phyloP scores from a whole-genome alignment of 2,329 filamentous ascomycete genomes.

The Pseudogymnoascus sp. region DNA sequence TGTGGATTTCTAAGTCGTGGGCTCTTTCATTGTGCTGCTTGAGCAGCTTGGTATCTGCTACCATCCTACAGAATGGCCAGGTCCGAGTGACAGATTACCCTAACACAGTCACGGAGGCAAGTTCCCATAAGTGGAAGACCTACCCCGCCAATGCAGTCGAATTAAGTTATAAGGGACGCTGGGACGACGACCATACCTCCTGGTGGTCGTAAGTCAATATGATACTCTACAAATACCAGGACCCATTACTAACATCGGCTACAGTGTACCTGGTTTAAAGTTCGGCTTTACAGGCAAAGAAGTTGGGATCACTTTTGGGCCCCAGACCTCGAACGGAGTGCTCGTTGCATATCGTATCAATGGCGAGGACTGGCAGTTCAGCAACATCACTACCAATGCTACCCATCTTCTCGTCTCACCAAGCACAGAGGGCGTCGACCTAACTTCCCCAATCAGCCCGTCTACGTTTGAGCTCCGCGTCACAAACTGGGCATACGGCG shows the following conservation, averaged over 20 bases:
- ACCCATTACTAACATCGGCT: not conserved
- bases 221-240: not conserved
- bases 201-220: conserved; percentile 47
- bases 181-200: conserved; percentile 53
- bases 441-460: conserved; percentile 37
- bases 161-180: conserved; percentile 55
- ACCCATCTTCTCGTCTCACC: conserved; percentile 49
- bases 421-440: conserved; percentile 37
- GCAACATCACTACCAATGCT: conserved; percentile 49
- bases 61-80: conserved; percentile 29
- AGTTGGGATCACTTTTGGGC: conserved; percentile 22
- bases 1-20: not conserved
- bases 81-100: conserved; percentile 35
- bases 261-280: conserved; percentile 20
- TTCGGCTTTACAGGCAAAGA: conserved; percentile 22
- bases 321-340: conserved; percentile 25
- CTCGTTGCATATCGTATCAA: conserved; percentile 52
- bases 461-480: conserved; percentile 51
- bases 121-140: conserved; percentile 36
- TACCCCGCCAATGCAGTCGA: conserved; percentile 46
- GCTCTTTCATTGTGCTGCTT: not conserved
- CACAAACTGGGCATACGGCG: conserved; percentile 54
- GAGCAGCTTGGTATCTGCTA: conserved; percentile 15
- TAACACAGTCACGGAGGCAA: conserved; percentile 33
- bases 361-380: conserved; percentile 53